These are phyloP conservation scores for Citrus reticulata DNA, from an alignment of 345 rosid species.

Conservation along the genomic window DNA sequence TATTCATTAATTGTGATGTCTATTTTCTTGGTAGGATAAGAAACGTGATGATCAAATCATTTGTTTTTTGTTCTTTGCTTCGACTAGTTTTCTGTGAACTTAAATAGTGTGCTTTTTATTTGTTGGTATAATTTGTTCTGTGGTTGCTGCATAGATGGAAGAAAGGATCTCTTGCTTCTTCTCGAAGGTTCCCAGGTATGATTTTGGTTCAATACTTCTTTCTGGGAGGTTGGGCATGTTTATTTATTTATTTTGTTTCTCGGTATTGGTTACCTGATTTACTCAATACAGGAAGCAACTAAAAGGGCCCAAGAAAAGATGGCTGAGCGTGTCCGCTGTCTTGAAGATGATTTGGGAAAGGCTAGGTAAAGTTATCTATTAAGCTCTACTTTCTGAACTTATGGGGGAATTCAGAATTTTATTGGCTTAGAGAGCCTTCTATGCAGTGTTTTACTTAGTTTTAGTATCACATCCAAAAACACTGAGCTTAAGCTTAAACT, in stretches of 20 bases:
- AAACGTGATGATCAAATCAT: not conserved
- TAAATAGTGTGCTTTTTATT: not conserved
- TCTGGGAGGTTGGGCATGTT: not conserved
- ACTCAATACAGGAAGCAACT: conserved; percentile 60
- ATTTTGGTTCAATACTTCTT: not conserved
- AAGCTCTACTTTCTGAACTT: not conserved
- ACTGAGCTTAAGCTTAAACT: too few species aligned
- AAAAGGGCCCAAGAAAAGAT: conserved; percentile 76
- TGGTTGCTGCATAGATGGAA: conserved; percentile 43
- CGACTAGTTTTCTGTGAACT: not conserved
- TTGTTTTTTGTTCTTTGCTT: not conserved
- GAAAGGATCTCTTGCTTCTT: conserved; percentile 55
- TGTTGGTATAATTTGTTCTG: not conserved
- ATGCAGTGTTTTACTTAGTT: not conserved
- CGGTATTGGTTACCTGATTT: not conserved
- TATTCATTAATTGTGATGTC: not conserved
- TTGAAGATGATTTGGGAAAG: conserved; percentile 76
- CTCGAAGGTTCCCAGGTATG: conserved; percentile 87
- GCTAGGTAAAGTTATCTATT: conserved; percentile 44
- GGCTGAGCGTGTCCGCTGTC: conserved; percentile 57
- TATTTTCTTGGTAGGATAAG: not conserved
- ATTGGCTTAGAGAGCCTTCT: not conserved
- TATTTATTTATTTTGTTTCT: not conserved
- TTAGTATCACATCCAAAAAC: too few species aligned
- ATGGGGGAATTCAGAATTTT: not conserved